These are phyloP conservation scores for Ramaria rubella DNA, from an alignment of 768 basidiomycete species.

Conservation along the genomic window DNA sequence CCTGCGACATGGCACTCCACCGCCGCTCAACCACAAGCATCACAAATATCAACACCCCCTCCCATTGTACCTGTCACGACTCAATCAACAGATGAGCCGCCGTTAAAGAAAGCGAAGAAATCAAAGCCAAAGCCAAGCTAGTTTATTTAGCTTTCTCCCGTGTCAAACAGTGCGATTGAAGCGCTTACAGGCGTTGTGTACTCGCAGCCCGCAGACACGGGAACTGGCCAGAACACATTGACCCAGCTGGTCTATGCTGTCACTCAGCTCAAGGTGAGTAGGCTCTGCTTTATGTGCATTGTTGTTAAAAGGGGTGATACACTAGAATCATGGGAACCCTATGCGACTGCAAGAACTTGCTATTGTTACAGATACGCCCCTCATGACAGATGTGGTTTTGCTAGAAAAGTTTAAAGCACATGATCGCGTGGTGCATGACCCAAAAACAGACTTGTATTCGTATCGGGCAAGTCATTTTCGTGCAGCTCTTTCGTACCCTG, in stretches of 20 bases:
- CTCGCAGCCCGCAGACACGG: slow-evolving; percentile 84
- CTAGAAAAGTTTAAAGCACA: slow-evolving; percentile 79
- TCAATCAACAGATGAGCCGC: slow-evolving; percentile 2
- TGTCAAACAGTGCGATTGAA: background rate
- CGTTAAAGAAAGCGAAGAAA: slow-evolving; percentile 6
- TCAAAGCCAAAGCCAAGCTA: slow-evolving; percentile 9
- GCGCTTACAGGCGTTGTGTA: slow-evolving; percentile 59
- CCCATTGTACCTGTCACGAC: background rate
- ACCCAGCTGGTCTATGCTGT: slow-evolving; percentile 85
- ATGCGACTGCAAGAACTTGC: slow-evolving; percentile 87
- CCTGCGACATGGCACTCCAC: slow-evolving; percentile 70
- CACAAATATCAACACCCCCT: background rate
- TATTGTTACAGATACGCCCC: slow-evolving; percentile 68
- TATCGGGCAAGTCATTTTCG: slow-evolving; percentile 56
- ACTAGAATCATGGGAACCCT: slow-evolving; percentile 51
- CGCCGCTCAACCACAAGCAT: background rate
- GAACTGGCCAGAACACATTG: slow-evolving; percentile 72
- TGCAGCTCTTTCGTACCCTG: slow-evolving; percentile 8
- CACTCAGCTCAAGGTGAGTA: slow-evolving; percentile 64
- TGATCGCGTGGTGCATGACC: slow-evolving; percentile 72
- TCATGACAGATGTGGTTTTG: slow-evolving; percentile 63
- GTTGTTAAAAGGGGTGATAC: background rate
- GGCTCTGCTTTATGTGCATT: slow-evolving; percentile 25
- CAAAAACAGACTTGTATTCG: slow-evolving; percentile 77
- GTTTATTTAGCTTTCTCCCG: background rate